These are phyloP conservation scores for Candida yuanshanica DNA, from an alignment of 805 yeast genomes.

Conservation along the genomic window DNA sequence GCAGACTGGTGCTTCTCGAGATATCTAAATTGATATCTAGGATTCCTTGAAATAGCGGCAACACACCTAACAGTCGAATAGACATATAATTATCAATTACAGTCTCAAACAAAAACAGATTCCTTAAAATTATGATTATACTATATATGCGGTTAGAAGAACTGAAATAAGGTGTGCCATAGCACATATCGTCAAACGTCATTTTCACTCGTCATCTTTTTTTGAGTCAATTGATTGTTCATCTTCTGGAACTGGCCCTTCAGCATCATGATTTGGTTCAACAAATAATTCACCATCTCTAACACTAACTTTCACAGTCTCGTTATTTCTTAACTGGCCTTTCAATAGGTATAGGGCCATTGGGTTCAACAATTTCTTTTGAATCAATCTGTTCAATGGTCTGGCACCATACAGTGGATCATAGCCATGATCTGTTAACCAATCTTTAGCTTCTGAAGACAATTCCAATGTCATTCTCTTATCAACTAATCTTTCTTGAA, in stretches of 20 bases:
- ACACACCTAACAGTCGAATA: too few species aligned
- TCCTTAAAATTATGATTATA: too few species aligned
- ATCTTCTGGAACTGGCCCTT: slow-evolving; percentile 16
- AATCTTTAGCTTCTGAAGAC: slow-evolving; percentile 59
- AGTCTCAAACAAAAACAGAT: too few species aligned
- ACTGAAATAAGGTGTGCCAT: too few species aligned
- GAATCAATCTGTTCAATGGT: slow-evolving; percentile 87
- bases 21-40: too few species aligned
- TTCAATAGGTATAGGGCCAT: slow-evolving; percentile 74
- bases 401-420: slow-evolving; percentile 94
- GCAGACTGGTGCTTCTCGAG: too few species aligned
- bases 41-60: too few species aligned
- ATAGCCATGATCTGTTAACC: slow-evolving; percentile 83
- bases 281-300: slow-evolving; percentile 39
- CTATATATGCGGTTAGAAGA: too few species aligned
- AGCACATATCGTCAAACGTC: too few species aligned
- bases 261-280: slow-evolving; percentile 39
- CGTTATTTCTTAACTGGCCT: slow-evolving; percentile 65
- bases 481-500: slow-evolving; percentile 70
- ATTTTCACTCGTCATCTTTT: too few species aligned
- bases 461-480: slow-evolving; percentile 65
- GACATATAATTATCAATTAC: too few species aligned
- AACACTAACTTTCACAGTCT: slow-evolving; percentile 46
- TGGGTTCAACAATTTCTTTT: slow-evolving; percentile 80
- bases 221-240: too few species aligned